A percentile compares a stretch with the other conserved stretches of the same genome.
Conservation (phyloP, 371 early-diverging fungal genomes). For the Batrachochytrium dendrobatidis region DNA sequence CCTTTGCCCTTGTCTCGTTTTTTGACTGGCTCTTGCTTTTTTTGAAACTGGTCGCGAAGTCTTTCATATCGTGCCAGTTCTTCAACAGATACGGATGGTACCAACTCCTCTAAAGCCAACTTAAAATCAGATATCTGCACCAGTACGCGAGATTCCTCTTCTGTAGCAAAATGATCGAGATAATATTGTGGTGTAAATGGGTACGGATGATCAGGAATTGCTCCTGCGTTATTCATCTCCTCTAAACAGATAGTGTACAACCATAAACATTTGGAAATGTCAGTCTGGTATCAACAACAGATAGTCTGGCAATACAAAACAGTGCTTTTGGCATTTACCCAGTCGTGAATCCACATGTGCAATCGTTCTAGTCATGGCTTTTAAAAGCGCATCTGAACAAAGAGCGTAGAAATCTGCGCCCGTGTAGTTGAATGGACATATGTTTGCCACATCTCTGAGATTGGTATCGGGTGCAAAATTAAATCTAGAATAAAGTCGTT, state of each 20-base stretch:
- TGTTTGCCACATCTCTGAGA: constrained; percentile 63
- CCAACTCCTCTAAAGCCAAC: constrained; percentile 70
- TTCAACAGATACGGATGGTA: constrained; percentile 80
- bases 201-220: constrained; percentile 13
- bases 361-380: constrained; percentile 88
- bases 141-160: constrained; percentile 44
- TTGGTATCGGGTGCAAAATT: constrained; percentile 69
- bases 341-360: constrained; percentile 66
- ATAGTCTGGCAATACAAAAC: neutral
- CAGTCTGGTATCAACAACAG: neutral
- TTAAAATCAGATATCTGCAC: constrained; percentile 78
- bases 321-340: constrained; percentile 12
- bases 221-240: constrained; percentile 17
- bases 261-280: neutral
- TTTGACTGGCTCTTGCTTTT: constrained; percentile 5
- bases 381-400: constrained; percentile 93
- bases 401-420: constrained; percentile 98
- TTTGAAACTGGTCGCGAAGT: constrained; percentile 55
- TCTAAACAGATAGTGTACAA: constrained; percentile 8
- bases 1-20: too few species aligned
- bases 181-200: constrained; percentile 76
- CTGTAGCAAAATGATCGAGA: constrained; percentile 65
- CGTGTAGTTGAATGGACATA: constrained; percentile 85
- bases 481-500: constrained; percentile 46
- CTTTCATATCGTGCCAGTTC: constrained; percentile 83